A percentile compares a stretch with the other conserved stretches of the same genome.
phyloP scores from a whole-genome alignment of 371 early-diverging fungal species.

The Actinomucor elegans region DNA sequence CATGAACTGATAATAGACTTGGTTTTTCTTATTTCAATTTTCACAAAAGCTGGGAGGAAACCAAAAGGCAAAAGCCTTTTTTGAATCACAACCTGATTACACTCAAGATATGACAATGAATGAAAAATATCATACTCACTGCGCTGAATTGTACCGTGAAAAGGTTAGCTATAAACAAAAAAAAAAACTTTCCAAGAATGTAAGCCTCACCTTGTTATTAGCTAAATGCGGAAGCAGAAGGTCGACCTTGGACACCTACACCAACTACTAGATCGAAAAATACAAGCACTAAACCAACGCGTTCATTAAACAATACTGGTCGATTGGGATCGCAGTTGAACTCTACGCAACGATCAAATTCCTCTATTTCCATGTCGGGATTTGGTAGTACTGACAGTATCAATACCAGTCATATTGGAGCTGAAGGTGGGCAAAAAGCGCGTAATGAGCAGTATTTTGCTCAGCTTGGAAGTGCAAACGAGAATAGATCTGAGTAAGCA shows the following conservation, averaged over 20 bases:
- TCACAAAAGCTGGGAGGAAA: slow-evolving; percentile 87
- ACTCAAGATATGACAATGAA: slow-evolving; percentile 71
- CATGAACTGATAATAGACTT: background rate
- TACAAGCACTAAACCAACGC: slow-evolving; percentile 4
- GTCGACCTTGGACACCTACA: slow-evolving; percentile 67
- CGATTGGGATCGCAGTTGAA: background rate
- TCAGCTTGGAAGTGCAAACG: slow-evolving; percentile 22
- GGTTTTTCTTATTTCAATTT: background rate
- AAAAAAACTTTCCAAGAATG: background rate
- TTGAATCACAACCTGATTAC: slow-evolving; percentile 86
- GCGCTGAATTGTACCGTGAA: slow-evolving; percentile 88
- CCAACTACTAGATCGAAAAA: slow-evolving; percentile 23
- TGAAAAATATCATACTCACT: slow-evolving; percentile 86
- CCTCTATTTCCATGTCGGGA: slow-evolving; percentile 18
- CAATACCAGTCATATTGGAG: background rate
- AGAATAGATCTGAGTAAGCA: slow-evolving; percentile 27
- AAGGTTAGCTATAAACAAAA: slow-evolving; percentile 43
- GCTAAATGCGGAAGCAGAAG: slow-evolving; percentile 79
- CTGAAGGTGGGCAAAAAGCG: no score
- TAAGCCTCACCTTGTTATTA: no score
- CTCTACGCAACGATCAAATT: slow-evolving; percentile 31
- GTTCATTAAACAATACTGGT: slow-evolving; percentile 10
- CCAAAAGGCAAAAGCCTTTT: slow-evolving; percentile 82
- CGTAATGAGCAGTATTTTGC: slow-evolving; percentile 31
- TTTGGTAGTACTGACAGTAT: background rate